Conservation (phyloP, 805 yeast genomes). For the Scheffersomyces stipitis region DNA sequence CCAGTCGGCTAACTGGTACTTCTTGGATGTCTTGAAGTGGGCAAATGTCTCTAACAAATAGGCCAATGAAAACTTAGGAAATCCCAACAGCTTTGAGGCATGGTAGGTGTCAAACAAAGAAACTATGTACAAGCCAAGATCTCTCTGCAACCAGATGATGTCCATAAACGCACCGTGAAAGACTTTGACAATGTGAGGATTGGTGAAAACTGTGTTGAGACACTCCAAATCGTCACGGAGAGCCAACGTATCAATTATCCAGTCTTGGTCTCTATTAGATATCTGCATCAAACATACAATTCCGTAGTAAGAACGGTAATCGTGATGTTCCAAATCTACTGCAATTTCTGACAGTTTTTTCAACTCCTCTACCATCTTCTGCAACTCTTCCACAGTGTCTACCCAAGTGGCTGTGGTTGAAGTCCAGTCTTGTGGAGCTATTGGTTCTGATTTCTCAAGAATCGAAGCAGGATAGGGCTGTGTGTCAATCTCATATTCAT, state of each 20-base stretch:
- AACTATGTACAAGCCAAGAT: slow-evolving; percentile 87
- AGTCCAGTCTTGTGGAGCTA: slow-evolving; percentile 64
- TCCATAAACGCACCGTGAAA: slow-evolving; percentile 98
- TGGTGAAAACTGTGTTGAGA: slow-evolving; percentile 73
- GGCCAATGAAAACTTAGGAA: slow-evolving; percentile 83
- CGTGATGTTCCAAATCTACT: slow-evolving; percentile 95
- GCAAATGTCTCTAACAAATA: slow-evolving; percentile 79
- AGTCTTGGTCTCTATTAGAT: slow-evolving; percentile 77
- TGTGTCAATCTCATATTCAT: slow-evolving; percentile 66
- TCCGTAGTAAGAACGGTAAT: slow-evolving; percentile 85
- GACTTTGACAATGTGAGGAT: slow-evolving; percentile 81
- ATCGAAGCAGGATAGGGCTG: slow-evolving; percentile 68
- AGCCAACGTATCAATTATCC: slow-evolving; percentile 80
- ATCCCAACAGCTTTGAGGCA: slow-evolving; percentile 78
- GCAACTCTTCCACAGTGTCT: slow-evolving; percentile 53
- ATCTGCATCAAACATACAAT: slow-evolving; percentile 92
- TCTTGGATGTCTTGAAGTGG: slow-evolving; percentile 82
- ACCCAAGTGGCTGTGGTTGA: slow-evolving; percentile 69
- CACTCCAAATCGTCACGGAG: slow-evolving; percentile 68
- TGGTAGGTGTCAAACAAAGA: slow-evolving; percentile 89
- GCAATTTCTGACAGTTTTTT: slow-evolving; percentile 64
- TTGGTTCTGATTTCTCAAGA: slow-evolving; percentile 39
- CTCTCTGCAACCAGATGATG: slow-evolving; percentile 94
- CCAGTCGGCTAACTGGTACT: slow-evolving; percentile 97
- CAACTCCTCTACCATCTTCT: slow-evolving; percentile 55